Evolutionary conservation across 23 red algal genomes (phyloP).

Genomic region (Agarophyton chilense): DNA sequence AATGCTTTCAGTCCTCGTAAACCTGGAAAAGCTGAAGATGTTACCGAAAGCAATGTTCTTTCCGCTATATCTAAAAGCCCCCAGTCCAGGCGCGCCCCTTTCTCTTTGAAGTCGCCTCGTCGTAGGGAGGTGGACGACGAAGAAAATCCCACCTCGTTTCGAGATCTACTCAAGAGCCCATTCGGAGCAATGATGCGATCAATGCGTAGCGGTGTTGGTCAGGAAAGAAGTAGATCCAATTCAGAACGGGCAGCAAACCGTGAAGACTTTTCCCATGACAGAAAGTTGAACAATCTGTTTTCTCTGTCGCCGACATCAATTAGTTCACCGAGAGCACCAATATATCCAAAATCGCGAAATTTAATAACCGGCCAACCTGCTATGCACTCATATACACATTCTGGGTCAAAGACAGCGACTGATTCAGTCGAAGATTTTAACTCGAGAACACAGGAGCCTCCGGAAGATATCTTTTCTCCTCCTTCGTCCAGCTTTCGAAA

Average conservation of each 20-base stretch:
- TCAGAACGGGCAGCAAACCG: neutral
- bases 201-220: neutral
- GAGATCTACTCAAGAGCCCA: conserved; percentile 47
- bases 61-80: neutral
- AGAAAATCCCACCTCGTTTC: conserved; percentile 32
- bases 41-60: neutral
- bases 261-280: neutral
- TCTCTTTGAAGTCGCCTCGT: neutral
- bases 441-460: neutral
- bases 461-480: neutral
- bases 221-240: neutral
- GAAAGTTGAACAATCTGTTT: neutral
- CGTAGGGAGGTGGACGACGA: neutral
- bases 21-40: neutral
- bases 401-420: neutral
- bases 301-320: neutral
- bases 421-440: neutral
- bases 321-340: neutral
- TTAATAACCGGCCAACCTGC: neutral
- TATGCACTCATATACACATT: neutral
- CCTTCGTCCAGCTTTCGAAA: conserved; percentile 9
- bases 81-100: neutral
- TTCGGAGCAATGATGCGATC: conserved; percentile 18
- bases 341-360: neutral
- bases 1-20: conserved; percentile 7